Evolutionary conservation across 2,329 filamentous ascomycete species (phyloP), one percentile per base, ranked within the genome.

Genomic region (Apiospora rasikravindrae): DNA sequence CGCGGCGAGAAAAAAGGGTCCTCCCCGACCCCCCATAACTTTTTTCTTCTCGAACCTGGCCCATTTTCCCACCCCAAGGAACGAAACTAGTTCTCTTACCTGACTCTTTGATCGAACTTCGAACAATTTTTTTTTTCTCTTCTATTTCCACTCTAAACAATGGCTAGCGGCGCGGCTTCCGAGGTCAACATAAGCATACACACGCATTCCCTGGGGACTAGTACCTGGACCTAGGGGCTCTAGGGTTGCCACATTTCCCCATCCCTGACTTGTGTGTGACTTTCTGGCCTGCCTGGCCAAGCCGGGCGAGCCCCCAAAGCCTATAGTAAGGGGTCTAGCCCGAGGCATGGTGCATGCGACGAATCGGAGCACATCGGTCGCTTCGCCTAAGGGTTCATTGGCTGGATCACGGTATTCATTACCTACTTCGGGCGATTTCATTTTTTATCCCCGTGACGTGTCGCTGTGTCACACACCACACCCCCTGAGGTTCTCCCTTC

Each of bases 351-450:
- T 33, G 57, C 57, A 40, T 64, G 45, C 57, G 33, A 64, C 57
- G 57, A 64, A 64, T 64, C 57, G 57, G 57, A 40, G 57, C 29
- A n/a, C 10, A 64, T 24, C 57, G 57, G 57, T 64, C 57, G 57
- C 33, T 64, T 64, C 57, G 29, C 29, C 57, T 40, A n/a, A 29
- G 29, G 10, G 10, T 33, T 33, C 57, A 64, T 64, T 64, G 57
- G 57, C 57, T 64, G 11, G 57, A 64, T 29, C 33, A n/a, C 33
- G 40, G 19, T 29, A n/a, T 14, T 40, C 29, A 61, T 64, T 64
- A n/a, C 57, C 57, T 64, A 64, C 29, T 64, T 40, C 57, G 57
- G 57, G 57, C 33, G 57, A 6, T 22, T 33, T 37, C 33, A 8
- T 40, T n/a, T 24, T 51, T 51, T 10, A 7, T n/a, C 49, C 49